Evolutionary conservation across 78 protist genomes (phyloP).

Genomic region (Guillardia theta): DNA sequence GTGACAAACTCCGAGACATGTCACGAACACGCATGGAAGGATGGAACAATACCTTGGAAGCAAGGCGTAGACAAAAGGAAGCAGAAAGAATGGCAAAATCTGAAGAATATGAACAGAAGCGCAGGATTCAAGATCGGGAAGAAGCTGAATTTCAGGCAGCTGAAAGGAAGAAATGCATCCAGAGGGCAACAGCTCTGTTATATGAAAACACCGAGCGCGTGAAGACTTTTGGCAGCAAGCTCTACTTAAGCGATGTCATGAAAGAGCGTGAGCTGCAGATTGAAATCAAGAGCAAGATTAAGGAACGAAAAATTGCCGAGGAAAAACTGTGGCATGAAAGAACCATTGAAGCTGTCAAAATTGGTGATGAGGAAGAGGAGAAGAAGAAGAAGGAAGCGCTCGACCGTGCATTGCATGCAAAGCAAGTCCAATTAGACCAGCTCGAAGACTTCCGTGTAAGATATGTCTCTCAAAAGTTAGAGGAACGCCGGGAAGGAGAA

Average conservation of each 20-base stretch:
- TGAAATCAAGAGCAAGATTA: background rate
- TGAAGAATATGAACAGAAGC: background rate
- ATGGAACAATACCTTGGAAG: constrained; percentile 19
- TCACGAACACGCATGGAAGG: background rate
- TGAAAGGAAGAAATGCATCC: background rate
- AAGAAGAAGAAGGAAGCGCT: background rate
- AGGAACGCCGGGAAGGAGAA: background rate
- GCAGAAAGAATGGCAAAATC: background rate
- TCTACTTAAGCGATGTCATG: background rate
- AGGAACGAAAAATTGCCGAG: background rate
- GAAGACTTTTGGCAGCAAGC: background rate
- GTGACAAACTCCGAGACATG: background rate
- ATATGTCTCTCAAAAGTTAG: background rate
- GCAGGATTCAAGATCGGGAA: background rate
- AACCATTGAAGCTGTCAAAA: background rate
- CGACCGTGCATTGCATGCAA: background rate
- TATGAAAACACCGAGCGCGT: constrained; percentile 21
- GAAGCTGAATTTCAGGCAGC: constrained; percentile 19
- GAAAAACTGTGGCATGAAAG: background rate
- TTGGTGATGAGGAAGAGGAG: background rate
- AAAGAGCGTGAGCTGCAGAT: background rate
- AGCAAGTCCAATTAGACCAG: background rate
- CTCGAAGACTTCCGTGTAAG: constrained; percentile 1
- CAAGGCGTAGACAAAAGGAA: background rate
- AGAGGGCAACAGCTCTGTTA: background rate